These are phyloP conservation scores for Wickerhamiella kurtzmanii DNA, from an alignment of 805 yeast species.

Conservation along the genomic window DNA sequence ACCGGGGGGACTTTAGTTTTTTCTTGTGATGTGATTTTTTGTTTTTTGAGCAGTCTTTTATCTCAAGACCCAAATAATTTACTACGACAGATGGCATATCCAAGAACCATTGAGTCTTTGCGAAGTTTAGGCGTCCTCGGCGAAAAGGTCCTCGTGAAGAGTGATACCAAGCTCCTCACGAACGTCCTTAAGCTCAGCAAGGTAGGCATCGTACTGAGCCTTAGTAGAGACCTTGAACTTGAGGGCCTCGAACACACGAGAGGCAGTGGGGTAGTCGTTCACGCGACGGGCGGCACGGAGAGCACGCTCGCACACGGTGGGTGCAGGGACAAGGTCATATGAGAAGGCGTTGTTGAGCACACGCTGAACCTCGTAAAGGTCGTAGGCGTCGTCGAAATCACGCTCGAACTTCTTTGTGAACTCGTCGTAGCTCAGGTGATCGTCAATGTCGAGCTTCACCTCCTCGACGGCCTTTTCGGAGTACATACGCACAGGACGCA, in stretches of 20 bases:
- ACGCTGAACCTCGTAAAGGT: constrained; percentile 78
- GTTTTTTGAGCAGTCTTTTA: neutral
- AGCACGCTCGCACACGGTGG: constrained; percentile 89
- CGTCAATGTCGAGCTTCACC: constrained; percentile 1
- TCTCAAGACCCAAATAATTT: neutral
- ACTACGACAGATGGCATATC: too few relatives aligned
- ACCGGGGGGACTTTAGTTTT: too few relatives aligned
- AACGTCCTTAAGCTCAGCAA: constrained; percentile 82
- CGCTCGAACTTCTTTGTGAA: constrained; percentile 59
- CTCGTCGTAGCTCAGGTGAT: constrained; percentile 20
- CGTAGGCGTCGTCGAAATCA: constrained; percentile 90
- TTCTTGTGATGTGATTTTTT: too few relatives aligned
- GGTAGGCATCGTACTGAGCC: constrained; percentile 89
- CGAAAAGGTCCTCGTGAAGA: constrained; percentile 76
- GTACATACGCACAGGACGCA: constrained; percentile 13
- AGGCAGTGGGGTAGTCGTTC: constrained; percentile 96
- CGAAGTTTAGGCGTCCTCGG: constrained; percentile 12
- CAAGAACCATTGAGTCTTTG: neutral
- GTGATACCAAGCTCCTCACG: constrained; percentile 90
- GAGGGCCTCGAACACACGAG: constrained; percentile 91
- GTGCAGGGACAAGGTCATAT: constrained; percentile 97
- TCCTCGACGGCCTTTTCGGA: constrained; percentile 1
- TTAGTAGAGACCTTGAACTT: constrained; percentile 91
- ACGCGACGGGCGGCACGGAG: constrained; percentile 97
- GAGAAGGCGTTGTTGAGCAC: constrained; percentile 96